These are phyloP conservation scores for Bruguiera parviflora DNA, from an alignment of 345 rosid genomes.

Conservation along the genomic window DNA sequence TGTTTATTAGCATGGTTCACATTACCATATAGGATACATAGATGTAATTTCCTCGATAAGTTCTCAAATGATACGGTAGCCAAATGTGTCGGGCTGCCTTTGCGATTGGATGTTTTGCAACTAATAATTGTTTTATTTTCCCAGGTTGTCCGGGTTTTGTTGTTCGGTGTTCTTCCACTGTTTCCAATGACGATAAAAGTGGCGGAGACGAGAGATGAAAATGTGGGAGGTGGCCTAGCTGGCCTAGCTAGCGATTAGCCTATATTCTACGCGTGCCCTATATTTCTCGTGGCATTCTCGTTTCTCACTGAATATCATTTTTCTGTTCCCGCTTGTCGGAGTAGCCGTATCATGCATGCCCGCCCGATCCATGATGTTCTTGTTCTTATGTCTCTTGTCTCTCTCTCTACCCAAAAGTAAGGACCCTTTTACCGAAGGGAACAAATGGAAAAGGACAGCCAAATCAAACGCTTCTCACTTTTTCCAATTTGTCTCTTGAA, in stretches of 20 bases:
- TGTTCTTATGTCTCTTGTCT: background rate
- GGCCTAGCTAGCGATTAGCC: constrained; percentile 19
- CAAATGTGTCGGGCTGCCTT: background rate
- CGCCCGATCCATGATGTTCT: too few relatives aligned
- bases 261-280: constrained; percentile 46
- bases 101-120: background rate
- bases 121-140: background rate
- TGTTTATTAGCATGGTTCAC: too few relatives aligned
- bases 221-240: background rate
- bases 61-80: constrained; percentile 14
- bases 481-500: constrained; percentile 19
- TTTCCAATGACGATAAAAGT: constrained; percentile 20
- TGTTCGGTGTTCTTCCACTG: constrained; percentile 17
- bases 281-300: constrained; percentile 20
- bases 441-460: constrained; percentile 20
- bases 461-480: constrained; percentile 25
- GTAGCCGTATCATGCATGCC: too few relatives aligned
- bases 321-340: constrained; percentile 10
- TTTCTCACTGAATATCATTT: constrained; percentile 29
- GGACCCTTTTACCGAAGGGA: constrained; percentile 5
- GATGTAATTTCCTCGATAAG: too few relatives aligned
- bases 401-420: background rate
- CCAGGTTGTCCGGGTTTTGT: constrained; percentile 16
- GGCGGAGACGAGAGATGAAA: constrained; percentile 23
- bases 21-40: too few relatives aligned